phyloP scores from a whole-genome alignment of 257 asterid genomes.

The Fraxinus pennsylvanica region DNA sequence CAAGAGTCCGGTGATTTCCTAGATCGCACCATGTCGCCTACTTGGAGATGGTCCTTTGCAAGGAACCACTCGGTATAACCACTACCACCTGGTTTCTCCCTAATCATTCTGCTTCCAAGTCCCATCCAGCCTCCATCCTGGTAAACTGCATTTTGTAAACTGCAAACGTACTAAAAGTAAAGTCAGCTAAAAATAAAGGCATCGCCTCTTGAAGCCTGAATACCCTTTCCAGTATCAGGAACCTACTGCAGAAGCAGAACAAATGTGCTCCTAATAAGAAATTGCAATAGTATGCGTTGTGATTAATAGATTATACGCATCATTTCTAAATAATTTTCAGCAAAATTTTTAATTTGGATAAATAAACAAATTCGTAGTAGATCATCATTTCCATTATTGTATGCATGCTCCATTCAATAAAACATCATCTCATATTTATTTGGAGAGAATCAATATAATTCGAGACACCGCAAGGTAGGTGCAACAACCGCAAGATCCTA shows the following conservation, averaged over 20 bases:
- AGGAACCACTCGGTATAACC: slow-evolving; percentile 54
- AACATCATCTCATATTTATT: not conserved
- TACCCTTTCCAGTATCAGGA: not conserved
- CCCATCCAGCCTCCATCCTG: slow-evolving; percentile 49
- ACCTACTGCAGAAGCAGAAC: not conserved
- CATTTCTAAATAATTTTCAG: not conserved
- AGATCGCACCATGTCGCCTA: slow-evolving; percentile 62
- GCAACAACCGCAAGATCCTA: not conserved
- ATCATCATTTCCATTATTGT: not conserved
- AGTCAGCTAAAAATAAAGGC: not conserved
- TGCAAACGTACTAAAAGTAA: slow-evolving; percentile 32
- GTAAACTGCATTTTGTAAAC: slow-evolving; percentile 41
- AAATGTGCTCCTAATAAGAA: not conserved
- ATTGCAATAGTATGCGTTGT: not conserved
- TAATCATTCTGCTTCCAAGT: slow-evolving; percentile 35
- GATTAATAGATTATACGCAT: not conserved
- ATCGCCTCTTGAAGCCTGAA: not conserved
- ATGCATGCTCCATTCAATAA: not conserved
- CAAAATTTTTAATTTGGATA: not conserved
- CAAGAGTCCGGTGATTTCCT: slow-evolving; percentile 36
- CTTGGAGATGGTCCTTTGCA: slow-evolving; percentile 55
- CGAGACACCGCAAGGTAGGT: not conserved
- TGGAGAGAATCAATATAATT: not conserved
- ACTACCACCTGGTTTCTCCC: slow-evolving; percentile 35
- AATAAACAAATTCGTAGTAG: not conserved